phyloP scores from a whole-genome alignment of 768 basidiomycete genomes.

The Punctularia strigosozonata region DNA sequence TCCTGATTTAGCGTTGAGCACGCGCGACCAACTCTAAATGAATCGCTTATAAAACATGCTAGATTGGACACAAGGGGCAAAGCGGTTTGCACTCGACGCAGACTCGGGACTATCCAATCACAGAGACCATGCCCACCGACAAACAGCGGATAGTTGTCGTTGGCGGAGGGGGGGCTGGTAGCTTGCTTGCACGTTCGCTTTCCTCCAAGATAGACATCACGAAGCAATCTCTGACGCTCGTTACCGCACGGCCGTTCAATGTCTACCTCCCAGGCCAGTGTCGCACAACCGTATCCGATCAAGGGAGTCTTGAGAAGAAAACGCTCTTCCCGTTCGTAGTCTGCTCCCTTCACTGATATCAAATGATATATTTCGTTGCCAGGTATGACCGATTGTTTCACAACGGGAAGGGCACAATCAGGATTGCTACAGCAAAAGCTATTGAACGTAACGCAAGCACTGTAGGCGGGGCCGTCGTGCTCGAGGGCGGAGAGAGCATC shows the following conservation, averaged over 20 bases:
- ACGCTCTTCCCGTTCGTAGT: too few species aligned
- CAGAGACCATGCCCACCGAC: too few species aligned
- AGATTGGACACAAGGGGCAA: too few species aligned
- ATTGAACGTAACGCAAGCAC: conserved; percentile 23
- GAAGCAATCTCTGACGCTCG: conserved; percentile 10
- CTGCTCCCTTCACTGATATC: too few species aligned
- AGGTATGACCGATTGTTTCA: conserved; percentile 34
- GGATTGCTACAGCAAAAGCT: conserved; percentile 23
- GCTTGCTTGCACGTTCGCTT: conserved; percentile 7
- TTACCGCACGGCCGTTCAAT: conserved; percentile 8
- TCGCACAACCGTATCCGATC: conserved; percentile 10
- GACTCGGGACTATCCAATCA: too few species aligned
- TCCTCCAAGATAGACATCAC: conserved; percentile 6
- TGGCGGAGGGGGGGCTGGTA: conserved; percentile 16
- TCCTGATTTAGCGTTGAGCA: too few species aligned
- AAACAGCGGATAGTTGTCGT: conserved; percentile 14
- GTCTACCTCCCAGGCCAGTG: conserved; percentile 10
- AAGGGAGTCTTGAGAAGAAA: too few species aligned
- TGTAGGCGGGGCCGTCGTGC: conserved; percentile 34
- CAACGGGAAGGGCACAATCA: conserved; percentile 30
- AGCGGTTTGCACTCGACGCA: too few species aligned
- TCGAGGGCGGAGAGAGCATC: conserved; percentile 38
- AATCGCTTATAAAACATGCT: too few species aligned
- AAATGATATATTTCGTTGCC: conserved; percentile 9
- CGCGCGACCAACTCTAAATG: too few species aligned